phyloP scores from a whole-genome alignment of 495 filamentous ascomycete species.

The Hyphodiscus hymeniophilus region DNA sequence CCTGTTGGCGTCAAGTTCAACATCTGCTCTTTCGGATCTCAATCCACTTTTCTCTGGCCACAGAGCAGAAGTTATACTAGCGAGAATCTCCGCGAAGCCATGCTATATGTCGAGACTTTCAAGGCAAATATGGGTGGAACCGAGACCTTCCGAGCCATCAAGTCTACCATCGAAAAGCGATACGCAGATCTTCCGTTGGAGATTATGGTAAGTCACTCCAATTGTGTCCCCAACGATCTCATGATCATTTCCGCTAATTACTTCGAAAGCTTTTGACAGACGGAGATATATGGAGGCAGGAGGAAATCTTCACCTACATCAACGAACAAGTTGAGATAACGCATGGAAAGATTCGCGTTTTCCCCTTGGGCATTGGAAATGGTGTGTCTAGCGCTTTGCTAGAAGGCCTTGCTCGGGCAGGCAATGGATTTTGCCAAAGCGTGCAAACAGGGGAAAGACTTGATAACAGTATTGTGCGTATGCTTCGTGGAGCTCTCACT shows the following conservation, averaged over 20 bases:
- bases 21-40: slow-evolving; percentile 60
- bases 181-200: slow-evolving; percentile 48
- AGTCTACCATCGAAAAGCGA: slow-evolving; percentile 40
- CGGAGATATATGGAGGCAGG: slow-evolving; percentile 57
- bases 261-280: slow-evolving; percentile 63
- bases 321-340: slow-evolving; percentile 37
- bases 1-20: slow-evolving; percentile 64
- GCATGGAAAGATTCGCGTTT: slow-evolving; percentile 50
- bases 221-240: too few species aligned
- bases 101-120: slow-evolving; percentile 40
- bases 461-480: slow-evolving; percentile 56
- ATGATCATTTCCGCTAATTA: too few species aligned
- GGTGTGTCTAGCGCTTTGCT: slow-evolving; percentile 55
- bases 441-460: slow-evolving; percentile 51
- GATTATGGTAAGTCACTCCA: too few species aligned
- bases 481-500: slow-evolving; percentile 59
- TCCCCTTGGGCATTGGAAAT: slow-evolving; percentile 57
- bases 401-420: slow-evolving; percentile 58
- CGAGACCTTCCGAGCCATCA: slow-evolving; percentile 49
- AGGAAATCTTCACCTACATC: slow-evolving; percentile 45
- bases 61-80: slow-evolving; percentile 47
- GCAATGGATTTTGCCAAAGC: slow-evolving; percentile 57
- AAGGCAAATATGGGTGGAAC: slow-evolving; percentile 57
- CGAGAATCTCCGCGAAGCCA: slow-evolving; percentile 40
- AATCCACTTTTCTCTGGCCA: slow-evolving; percentile 48